These are phyloP conservation scores for Wallacemonas rigidus DNA, from an alignment of 208 protist species.

Conservation along the genomic window DNA sequence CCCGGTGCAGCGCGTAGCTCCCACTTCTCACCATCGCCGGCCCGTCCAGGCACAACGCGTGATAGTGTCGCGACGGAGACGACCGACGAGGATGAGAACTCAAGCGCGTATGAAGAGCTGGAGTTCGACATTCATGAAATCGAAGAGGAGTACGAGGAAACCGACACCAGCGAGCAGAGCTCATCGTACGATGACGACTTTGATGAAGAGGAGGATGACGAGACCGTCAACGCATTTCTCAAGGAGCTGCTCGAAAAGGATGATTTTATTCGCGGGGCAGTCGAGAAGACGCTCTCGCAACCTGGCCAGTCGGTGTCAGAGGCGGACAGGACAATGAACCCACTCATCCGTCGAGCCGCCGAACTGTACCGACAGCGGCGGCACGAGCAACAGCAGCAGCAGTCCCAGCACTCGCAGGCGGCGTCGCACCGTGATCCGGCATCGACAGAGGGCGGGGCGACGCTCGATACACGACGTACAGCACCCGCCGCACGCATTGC, in stretches of 20 bases:
- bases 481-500: not conserved
- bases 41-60: not conserved
- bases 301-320: not conserved
- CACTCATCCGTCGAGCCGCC: slow-evolving; percentile 34
- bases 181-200: slow-evolving; percentile 19
- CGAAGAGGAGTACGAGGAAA: slow-evolving; percentile 20
- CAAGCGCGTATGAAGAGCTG: slow-evolving; percentile 19
- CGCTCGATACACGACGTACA: not conserved
- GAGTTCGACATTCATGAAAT: slow-evolving; percentile 23
- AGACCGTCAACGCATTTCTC: slow-evolving; percentile 9
- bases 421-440: not conserved
- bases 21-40: not conserved
- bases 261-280: slow-evolving; percentile 1
- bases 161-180: slow-evolving; percentile 15
- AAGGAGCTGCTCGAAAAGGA: slow-evolving; percentile 12
- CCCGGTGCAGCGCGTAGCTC: not conserved
- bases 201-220: slow-evolving; percentile 15
- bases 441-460: not conserved
- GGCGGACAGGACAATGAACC: slow-evolving; percentile 23
- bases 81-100: not conserved
- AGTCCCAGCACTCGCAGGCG: not conserved
- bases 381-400: slow-evolving; percentile 8
- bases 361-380: slow-evolving; percentile 11
- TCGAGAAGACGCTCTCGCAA: slow-evolving; percentile 13
- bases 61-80: too few relatives aligned